Evolutionary conservation across 345 rosid species (phyloP).

Genomic region (Linum usitatissimum): DNA sequence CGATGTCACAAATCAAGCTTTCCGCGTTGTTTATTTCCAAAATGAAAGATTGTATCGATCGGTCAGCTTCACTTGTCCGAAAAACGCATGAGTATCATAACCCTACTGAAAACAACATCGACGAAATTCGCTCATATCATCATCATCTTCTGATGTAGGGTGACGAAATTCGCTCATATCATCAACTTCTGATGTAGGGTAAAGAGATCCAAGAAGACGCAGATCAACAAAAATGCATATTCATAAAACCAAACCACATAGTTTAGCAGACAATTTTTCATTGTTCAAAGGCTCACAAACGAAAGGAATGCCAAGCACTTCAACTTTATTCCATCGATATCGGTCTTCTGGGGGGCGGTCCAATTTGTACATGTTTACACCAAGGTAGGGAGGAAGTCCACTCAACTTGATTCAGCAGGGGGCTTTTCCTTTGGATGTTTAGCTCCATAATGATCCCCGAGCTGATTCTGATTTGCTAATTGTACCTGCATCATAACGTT

Average conservation of each 20-base stretch:
- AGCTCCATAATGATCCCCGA: conserved; percentile 52
- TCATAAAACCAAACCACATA: neutral
- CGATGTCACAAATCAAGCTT: no score
- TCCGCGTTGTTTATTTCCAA: no score
- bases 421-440: conserved; percentile 65
- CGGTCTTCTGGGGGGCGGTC: neutral
- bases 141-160: no score
- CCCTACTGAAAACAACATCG: neutral
- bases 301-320: neutral
- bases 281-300: neutral
- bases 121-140: neutral
- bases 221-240: neutral
- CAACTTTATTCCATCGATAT: neutral
- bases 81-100: no score
- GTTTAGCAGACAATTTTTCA: neutral
- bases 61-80: neutral
- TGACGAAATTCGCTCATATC: no score
- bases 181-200: no score
- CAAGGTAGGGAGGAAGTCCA: neutral
- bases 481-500: conserved; percentile 29
- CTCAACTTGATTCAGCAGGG: conserved; percentile 40
- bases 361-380: neutral
- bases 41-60: neutral
- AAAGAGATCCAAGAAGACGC: neutral
- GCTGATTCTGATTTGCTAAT: conserved; percentile 58